Base-by-base conservation (phyloP, 495 filamentous ascomycete species). In the Opeltia flavorubescens region DNA sequence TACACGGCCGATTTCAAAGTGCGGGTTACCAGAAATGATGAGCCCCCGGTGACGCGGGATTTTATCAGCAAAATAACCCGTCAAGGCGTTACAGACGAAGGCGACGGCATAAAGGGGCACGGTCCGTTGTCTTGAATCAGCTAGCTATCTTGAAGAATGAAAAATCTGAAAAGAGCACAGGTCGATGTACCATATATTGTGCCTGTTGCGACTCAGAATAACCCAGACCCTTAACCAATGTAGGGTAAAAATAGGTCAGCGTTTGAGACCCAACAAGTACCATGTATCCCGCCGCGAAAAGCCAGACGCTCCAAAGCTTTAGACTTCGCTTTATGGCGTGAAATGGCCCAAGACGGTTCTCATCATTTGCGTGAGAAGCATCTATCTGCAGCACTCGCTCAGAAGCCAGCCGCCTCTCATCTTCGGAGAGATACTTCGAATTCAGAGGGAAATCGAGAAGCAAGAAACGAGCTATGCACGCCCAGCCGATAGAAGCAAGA, bases 221-320 rank as follows among this genome's bases (percentile, higher is more conserved):
- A 4, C 69, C 69, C 5, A 75, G 52, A 3, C 63, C 65, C 28
- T 63, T 56, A 20, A 72, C 65, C 9, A 75, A 53, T 1, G 71
- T 71, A 5, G 71, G 71, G 49, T 71, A 72, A 56, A 74, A 76
- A 47, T 75, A 75, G 5, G 65, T 61, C 6, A 72, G 59, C 1
- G 66, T 67, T 5, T 62, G 61, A 21, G 64, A 63, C 18, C 70
- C 68, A 28, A 65, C 55, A 52, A 63, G 61, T 6, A 61, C 57
- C 60, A 63, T 63, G 33, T 65, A 65, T 18, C 62, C 59, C 5
- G 55, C 33, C 3, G 58, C 48, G 23, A 65, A 62, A 4, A 48
- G 25, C 46, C 46, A 48, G 1, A 28, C 12, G 3, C 34, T 36
- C 31, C 31, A 31, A 23, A 27, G 17, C 35, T 9, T 40, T 12